These are phyloP conservation scores for Myriosclerotinia curreyana DNA, from an alignment of 2,329 filamentous ascomycete genomes.

Conservation along the genomic window DNA sequence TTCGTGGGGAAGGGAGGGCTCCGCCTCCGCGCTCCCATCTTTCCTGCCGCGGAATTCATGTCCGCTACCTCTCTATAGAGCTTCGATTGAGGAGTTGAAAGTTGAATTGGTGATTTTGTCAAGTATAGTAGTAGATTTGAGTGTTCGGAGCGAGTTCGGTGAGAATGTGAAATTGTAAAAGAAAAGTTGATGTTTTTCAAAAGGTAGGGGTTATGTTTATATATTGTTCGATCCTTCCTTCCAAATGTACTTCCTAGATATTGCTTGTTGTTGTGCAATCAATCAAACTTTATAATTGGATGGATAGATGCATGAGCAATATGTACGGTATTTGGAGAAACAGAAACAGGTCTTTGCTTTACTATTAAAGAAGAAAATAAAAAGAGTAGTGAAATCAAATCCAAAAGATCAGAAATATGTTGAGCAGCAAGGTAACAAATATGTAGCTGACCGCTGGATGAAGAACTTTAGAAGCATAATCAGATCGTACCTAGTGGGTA, in stretches of 20 bases:
- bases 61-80: constrained; percentile 21
- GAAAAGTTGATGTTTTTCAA: neutral
- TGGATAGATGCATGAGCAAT: constrained; percentile 14
- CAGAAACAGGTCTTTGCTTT: constrained; percentile 14
- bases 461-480: constrained; percentile 14
- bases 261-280: constrained; percentile 21
- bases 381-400: neutral
- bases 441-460: constrained; percentile 24
- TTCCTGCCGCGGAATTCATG: constrained; percentile 31
- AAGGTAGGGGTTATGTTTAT: constrained; percentile 5
- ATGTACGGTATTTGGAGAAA: constrained; percentile 14
- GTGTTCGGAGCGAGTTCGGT: neutral
- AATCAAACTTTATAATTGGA: constrained; percentile 21
- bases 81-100: constrained; percentile 18
- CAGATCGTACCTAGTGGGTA: constrained; percentile 10
- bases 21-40: constrained; percentile 37
- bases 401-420: constrained; percentile 7
- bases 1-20: constrained; percentile 43
- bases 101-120: neutral
- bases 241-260: neutral
- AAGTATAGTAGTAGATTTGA: neutral
- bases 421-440: constrained; percentile 16
- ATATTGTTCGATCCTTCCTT: constrained; percentile 19
- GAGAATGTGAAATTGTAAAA: constrained; percentile 6
- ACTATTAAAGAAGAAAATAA: constrained; percentile 16